Evolutionary conservation across 2,329 filamentous ascomycete genomes (phyloP).

Genomic region (Alternaria atra): DNA sequence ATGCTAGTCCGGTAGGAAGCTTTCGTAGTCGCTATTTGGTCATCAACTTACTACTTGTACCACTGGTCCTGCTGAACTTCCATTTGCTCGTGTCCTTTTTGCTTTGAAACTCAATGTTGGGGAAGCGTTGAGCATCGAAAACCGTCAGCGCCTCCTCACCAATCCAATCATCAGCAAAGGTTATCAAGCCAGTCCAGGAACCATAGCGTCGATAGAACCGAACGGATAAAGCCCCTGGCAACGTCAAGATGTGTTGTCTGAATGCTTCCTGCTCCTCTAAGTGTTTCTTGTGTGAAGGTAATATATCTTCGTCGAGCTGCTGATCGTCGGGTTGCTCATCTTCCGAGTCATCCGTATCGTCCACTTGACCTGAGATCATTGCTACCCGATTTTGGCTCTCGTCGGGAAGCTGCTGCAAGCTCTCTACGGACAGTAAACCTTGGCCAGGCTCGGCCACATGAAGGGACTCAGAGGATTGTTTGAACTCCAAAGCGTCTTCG

Average conservation of each 20-base stretch:
- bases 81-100: constrained; percentile 24
- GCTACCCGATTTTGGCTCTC: constrained; percentile 32
- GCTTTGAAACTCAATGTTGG: constrained; percentile 24
- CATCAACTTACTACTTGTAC: constrained; percentile 1
- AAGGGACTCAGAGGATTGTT: not conserved
- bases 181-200: constrained; percentile 31
- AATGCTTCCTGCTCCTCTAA: constrained; percentile 26
- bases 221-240: constrained; percentile 29
- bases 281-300: constrained; percentile 23
- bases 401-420: constrained; percentile 39
- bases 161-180: constrained; percentile 23
- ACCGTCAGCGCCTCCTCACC: constrained; percentile 24
- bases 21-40: not conserved
- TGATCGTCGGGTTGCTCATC: not conserved
- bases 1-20: not conserved
- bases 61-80: constrained; percentile 20
- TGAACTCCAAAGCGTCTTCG: not conserved
- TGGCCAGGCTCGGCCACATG: not conserved
- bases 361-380: constrained; percentile 15
- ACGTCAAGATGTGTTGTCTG: constrained; percentile 27
- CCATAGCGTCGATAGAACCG: constrained; percentile 34
- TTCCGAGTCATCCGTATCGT: constrained; percentile 6
- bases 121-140: constrained; percentile 29
- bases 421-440: constrained; percentile 31
- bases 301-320: constrained; percentile 6